Base-by-base conservation (phyloP, 148 eudicot genomes). In the Amaranthus hypochondriacus region DNA sequence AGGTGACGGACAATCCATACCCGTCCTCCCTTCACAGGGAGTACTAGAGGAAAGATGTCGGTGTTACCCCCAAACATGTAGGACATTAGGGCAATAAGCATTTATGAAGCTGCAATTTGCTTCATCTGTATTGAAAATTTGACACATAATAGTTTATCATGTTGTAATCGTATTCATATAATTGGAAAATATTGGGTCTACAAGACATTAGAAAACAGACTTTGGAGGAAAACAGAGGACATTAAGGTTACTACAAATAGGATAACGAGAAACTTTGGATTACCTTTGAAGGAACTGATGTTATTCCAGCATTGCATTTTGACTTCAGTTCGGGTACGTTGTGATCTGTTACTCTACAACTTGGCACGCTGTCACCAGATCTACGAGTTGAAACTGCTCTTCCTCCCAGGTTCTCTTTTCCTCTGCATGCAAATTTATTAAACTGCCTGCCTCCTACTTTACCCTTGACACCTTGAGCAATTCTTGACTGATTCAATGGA, bases 241-340 rank as follows among this genome's bases (percentile, higher is more conserved):
- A 4, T 3, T 66, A 58, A 9, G 46, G 69, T 52, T n/a, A 61
- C 3, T 14, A 39, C 9, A 28, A 18, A 46, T 11, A 48, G 13
- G 8, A 48, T 43, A 50, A 54, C 28, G 14, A 66, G 15, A 11
- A 46, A 60, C 12, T 59, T 70, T 12, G 2, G 46, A 47, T 56
- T 70, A 76, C 79, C 74, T 76, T 70, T 60, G 74, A 62, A 53
- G 56, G 62, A 76, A 70, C 57, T 14, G 74, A 62, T 53, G 74
- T 44, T 44, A 62, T 18, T 62, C 69, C 72, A 72, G 57, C 48
- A 52, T 46, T 54, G 68, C 13, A 52, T 62, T 61, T 67, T 47
- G 68, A 61, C 48, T 62, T 62, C 48, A 42, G 15, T 11, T 21
- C 62, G 42, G 63, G 18, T 62, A 48, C 47, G 59, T 69, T 62